Conservation (phyloP, 73 alveolate species). For the Paramecium biaurelia region DNA sequence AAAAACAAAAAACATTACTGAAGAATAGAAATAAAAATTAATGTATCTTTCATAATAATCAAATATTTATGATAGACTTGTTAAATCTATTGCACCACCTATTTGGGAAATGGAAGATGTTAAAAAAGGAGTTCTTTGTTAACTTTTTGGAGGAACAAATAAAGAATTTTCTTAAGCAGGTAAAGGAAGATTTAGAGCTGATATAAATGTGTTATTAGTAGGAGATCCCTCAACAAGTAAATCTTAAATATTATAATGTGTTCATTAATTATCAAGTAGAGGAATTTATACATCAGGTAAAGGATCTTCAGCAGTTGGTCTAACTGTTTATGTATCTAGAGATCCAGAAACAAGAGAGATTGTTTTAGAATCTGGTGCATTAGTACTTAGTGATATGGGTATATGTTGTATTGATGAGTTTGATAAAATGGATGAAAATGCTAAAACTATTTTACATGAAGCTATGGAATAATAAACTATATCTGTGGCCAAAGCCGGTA, state of each 20-base stretch:
- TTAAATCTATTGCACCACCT: conserved; percentile 96
- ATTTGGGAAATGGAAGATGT: conserved; percentile 98
- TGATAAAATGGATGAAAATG: conserved; percentile 99
- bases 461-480: conserved; percentile 95
- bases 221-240: conserved; percentile 99
- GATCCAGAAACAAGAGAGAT: conserved; percentile 99
- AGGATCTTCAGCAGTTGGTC: conserved; percentile 99
- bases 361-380: conserved; percentile 98
- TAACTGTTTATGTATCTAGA: conserved; percentile 98
- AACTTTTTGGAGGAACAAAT: conserved; percentile 97
- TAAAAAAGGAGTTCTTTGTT: conserved; percentile 87
- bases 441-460: conserved; percentile 73
- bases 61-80: conserved; percentile 82
- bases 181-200: conserved; percentile 94
- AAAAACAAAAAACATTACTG: conserved; percentile 77
- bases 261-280: conserved; percentile 94
- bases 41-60: conserved; percentile 81
- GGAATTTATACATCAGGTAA: conserved; percentile 98
- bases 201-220: conserved; percentile 91
- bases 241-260: conserved; percentile 94
- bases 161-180: conserved; percentile 88
- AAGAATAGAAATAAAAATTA: conserved; percentile 78
- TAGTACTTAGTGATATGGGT: conserved; percentile 98
- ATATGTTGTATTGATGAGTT: conserved; percentile 99
- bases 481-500: conserved; percentile 99